Evolutionary conservation across 1,139 yeast species (phyloP).

Genomic region (Nakaseomyces delphensis): DNA sequence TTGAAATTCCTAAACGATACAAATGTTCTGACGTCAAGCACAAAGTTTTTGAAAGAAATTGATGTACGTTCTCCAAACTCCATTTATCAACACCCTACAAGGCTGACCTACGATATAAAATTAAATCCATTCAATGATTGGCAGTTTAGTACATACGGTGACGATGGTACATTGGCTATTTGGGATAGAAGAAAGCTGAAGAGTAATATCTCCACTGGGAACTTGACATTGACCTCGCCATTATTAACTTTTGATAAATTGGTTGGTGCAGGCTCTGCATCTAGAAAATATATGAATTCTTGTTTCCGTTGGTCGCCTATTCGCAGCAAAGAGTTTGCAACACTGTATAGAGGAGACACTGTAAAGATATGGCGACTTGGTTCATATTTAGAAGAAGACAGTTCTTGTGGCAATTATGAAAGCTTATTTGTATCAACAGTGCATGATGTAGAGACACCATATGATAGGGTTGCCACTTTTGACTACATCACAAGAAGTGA

Average conservation of each 20-base stretch:
- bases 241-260: constrained; percentile 58
- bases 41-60: constrained; percentile 68
- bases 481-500: constrained; percentile 63
- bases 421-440: constrained; percentile 70
- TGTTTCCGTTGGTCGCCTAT: constrained; percentile 66
- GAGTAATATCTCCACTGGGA: constrained; percentile 20
- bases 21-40: constrained; percentile 62
- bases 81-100: constrained; percentile 64
- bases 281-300: constrained; percentile 51
- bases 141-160: constrained; percentile 66
- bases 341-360: constrained; percentile 68
- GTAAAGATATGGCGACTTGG: constrained; percentile 81
- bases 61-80: constrained; percentile 69
- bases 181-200: constrained; percentile 76
- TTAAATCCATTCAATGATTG: constrained; percentile 59
- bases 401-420: constrained; percentile 31
- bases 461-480: constrained; percentile 74
- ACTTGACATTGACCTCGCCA: constrained; percentile 38
- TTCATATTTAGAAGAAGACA: constrained; percentile 20
- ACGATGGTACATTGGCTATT: constrained; percentile 74
- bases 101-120: constrained; percentile 59
- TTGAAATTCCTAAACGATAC: constrained; percentile 58
- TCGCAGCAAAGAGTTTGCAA: constrained; percentile 66
- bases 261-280: constrained; percentile 47
- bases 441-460: constrained; percentile 64